phyloP scores from a whole-genome alignment of 371 early-diverging fungal genomes.

The Dinochytrium kinnereticum region DNA sequence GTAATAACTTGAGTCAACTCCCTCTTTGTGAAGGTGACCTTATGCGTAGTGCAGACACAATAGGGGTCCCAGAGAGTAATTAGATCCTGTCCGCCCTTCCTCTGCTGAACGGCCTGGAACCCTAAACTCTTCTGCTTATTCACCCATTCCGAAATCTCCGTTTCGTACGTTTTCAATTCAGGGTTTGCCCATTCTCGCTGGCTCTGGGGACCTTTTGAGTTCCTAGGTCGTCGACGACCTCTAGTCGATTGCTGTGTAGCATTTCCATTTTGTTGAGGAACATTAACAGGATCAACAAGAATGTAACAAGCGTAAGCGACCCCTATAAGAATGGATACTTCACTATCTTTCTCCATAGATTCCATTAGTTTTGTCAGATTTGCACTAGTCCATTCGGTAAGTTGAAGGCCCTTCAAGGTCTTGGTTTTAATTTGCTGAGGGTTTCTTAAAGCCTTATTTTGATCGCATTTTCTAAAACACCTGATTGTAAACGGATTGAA shows the following conservation, averaged over 20 bases:
- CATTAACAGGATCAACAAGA: conserved; percentile 21
- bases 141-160: background rate
- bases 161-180: background rate
- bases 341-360: background rate
- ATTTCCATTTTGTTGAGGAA: conserved; percentile 9
- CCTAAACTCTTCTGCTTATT: background rate
- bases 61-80: conserved; percentile 32
- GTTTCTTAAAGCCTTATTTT: no score
- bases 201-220: background rate
- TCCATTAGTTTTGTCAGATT: conserved; percentile 17
- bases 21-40: background rate
- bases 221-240: background rate
- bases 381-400: conserved; percentile 17
- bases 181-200: background rate
- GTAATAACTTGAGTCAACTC: background rate
- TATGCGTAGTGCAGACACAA: conserved; percentile 13
- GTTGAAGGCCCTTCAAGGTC: conserved; percentile 23
- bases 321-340: background rate
- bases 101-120: conserved; percentile 25
- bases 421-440: background rate
- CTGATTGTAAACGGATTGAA: background rate
- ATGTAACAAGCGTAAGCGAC: conserved; percentile 16
- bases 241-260: background rate
- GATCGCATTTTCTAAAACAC: background rate
- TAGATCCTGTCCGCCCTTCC: conserved; percentile 8